phyloP scores from a whole-genome alignment of 306 rosid species.

The Prunus fruticosa region DNA sequence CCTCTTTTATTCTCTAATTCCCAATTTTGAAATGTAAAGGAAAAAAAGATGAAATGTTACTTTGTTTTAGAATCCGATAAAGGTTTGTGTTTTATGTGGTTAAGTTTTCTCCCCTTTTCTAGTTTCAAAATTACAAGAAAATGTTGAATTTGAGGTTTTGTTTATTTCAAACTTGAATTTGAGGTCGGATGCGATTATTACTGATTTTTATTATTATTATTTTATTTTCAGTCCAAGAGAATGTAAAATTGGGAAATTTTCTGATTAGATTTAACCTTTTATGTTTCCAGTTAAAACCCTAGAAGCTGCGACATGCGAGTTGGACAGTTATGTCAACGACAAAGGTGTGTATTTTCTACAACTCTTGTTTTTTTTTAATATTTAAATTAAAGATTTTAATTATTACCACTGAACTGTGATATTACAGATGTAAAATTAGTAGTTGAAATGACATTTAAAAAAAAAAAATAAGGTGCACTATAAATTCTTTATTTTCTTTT shows the following conservation, averaged over 20 bases:
- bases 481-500: neutral
- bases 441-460: neutral
- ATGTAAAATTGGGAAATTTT: neutral
- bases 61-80: neutral
- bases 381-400: neutral
- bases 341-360: neutral
- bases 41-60: neutral
- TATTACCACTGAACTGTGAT: neutral
- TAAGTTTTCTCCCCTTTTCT: neutral
- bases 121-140: neutral
- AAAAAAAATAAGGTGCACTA: neutral
- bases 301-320: neutral
- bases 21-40: neutral
- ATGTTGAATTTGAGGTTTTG: constrained; percentile 3
- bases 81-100: neutral
- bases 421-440: neutral
- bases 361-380: neutral
- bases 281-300: constrained; percentile 13
- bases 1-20: neutral
- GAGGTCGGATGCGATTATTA: neutral
- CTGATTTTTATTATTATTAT: no score
- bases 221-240: neutral
- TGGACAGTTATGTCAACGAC: neutral
- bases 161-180: neutral
- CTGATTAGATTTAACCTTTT: neutral